Percentiles rank a stretch among this genome's conserved stretches.
These are phyloP conservation scores for Selaginella moellendorffii DNA, from an alignment of 75 land plant species.

Conservation along the genomic window DNA sequence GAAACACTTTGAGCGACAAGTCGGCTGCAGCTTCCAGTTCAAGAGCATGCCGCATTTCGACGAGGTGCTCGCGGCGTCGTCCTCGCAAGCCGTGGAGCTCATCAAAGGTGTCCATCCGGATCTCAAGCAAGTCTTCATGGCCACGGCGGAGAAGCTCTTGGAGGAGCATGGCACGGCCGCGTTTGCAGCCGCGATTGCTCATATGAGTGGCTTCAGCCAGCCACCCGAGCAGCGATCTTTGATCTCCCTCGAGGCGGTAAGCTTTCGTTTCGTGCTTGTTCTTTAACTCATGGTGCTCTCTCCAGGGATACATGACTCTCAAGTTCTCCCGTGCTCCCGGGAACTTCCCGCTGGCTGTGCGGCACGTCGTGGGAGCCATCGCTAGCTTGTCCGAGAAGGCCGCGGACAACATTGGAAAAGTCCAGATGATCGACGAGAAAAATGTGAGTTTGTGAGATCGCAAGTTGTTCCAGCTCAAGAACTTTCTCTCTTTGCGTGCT, in stretches of 20 bases:
- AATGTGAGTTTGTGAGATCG: constrained; percentile 20
- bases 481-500: constrained; percentile 1
- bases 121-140: background rate
- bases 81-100: background rate
- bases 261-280: background rate
- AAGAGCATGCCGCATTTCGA: background rate
- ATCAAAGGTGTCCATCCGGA: background rate
- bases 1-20: background rate
- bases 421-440: constrained; percentile 46
- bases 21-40: constrained; percentile 2
- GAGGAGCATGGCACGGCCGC: background rate
- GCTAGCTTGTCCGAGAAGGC: constrained; percentile 55
- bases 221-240: background rate
- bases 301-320: constrained; percentile 78
- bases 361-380: constrained; percentile 66
- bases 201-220: constrained; percentile 9
- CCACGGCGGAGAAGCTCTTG: background rate
- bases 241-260: constrained; percentile 2
- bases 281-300: background rate
- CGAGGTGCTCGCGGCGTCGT: background rate
- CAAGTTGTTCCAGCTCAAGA: background rate
- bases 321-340: constrained; percentile 58
- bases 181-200: constrained; percentile 6
- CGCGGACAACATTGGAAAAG: constrained; percentile 86
- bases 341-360: constrained; percentile 39